phyloP scores from a whole-genome alignment of 768 basidiomycete genomes.

The Phanerochaete carnosa region DNA sequence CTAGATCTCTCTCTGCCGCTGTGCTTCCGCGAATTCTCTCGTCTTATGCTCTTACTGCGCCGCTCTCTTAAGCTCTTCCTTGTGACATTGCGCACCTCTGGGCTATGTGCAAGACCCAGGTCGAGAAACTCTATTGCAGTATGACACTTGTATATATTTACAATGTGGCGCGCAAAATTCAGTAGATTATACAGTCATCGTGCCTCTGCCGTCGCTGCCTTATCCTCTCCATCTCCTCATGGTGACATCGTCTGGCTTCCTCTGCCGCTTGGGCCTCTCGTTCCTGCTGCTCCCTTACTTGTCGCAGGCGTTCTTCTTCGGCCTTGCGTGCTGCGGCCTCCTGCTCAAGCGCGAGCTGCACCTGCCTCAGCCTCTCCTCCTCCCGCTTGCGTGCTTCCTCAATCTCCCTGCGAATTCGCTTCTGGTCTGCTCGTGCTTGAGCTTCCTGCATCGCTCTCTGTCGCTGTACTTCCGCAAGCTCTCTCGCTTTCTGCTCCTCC shows the following conservation, averaged over 20 bases:
- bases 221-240: slow-evolving; percentile 1
- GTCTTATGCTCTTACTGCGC: too few species aligned
- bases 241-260: not conserved
- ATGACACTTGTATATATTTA: too few species aligned
- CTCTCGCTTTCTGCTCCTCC: not conserved
- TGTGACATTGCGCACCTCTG: too few species aligned
- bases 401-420: not conserved
- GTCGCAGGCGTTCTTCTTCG: slow-evolving; percentile 1
- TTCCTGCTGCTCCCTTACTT: not conserved
- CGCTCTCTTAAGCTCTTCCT: too few species aligned
- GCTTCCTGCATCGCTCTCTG: slow-evolving; percentile 3
- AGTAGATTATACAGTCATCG: not conserved
- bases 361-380: not conserved
- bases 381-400: not conserved
- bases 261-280: not conserved
- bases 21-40: too few species aligned
- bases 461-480: not conserved
- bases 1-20: too few species aligned
- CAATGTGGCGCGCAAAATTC: not conserved
- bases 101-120: too few species aligned
- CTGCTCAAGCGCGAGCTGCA: not conserved
- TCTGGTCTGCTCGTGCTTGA: not conserved
- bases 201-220: not conserved
- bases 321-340: not conserved
- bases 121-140: too few species aligned